phyloP scores from a whole-genome alignment of 176 grass and related monocot genomes.

The Thinopyrum elongatum region DNA sequence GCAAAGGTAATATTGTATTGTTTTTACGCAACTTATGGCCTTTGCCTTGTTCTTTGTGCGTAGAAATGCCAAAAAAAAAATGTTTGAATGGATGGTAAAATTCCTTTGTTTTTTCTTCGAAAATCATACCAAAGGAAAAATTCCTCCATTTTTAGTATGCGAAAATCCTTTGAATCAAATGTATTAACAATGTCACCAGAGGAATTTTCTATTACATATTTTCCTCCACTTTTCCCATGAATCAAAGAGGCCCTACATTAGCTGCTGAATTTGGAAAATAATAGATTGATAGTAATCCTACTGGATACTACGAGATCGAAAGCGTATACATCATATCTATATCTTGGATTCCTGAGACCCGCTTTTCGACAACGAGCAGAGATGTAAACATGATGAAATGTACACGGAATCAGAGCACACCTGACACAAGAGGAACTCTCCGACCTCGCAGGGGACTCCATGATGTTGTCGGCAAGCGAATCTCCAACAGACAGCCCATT shows the following conservation, averaged over 20 bases:
- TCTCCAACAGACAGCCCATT: constrained; percentile 92
- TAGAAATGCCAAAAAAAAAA: too few relatives aligned
- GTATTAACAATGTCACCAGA: too few relatives aligned
- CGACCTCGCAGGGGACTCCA: constrained; percentile 85
- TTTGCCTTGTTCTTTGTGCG: too few relatives aligned
- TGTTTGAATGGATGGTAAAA: too few relatives aligned
- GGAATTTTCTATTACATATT: too few relatives aligned
- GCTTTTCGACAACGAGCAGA: background rate
- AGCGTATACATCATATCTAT: background rate
- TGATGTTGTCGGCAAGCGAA: constrained; percentile 70
- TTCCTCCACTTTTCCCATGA: too few relatives aligned
- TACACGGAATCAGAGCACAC: constrained; percentile 22
- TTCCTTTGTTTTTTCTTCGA: too few relatives aligned
- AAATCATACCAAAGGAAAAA: too few relatives aligned
- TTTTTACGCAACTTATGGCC: too few relatives aligned
- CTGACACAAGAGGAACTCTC: constrained; percentile 61
- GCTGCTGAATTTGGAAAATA: background rate
- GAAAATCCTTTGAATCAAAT: too few relatives aligned
- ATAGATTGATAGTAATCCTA: background rate
- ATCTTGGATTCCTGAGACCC: background rate
- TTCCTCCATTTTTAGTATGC: too few relatives aligned
- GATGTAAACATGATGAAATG: background rate
- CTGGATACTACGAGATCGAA: background rate
- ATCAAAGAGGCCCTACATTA: background rate
- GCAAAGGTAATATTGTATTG: too few relatives aligned